Base-by-base conservation (phyloP, 2,329 filamentous ascomycete species). In the Pseudogymnoascus sp. region DNA sequence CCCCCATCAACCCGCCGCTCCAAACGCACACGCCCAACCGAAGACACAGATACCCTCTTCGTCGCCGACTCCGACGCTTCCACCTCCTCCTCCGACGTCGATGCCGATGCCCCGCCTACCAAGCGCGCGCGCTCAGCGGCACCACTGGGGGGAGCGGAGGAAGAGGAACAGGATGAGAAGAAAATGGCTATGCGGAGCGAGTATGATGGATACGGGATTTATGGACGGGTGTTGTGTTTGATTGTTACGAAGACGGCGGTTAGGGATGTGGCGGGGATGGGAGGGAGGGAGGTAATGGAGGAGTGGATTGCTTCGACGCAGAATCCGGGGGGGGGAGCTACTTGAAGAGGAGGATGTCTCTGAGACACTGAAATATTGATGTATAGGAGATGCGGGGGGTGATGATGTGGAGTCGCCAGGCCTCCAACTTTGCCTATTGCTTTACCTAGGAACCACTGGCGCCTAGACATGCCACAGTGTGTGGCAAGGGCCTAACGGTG, bases 191-290 rank as follows among this genome's bases (percentile, higher is more conserved):
- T 97, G 79, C 88, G 89, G 67, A 95, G 93, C 25, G 88, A 87
- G 13, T 99, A 98, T 77, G 92, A 98, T 72, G 93, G 95, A 7
- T 98, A 98, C 77, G 90, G 89, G 71, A 97, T 99, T 73, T 96
- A 96, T 77, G 92, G 95, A 10, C 89, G 92, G 69, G 92, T 96
- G 57, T 80, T 99, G 25, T 98, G 93, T 76, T 81, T 99, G 65
- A 89, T 99, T 7, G 88, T 99, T 72, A 88, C 86, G 75, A 68
- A 71, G 51, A 65, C 70, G 67, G 67, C 66, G 67, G 66, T 71
- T 71, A 67, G 68, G 66, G 65, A 70, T 67, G 34, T 4, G 23
- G 60, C 23, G 14, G 71, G 73, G 64, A 76, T 79, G 10, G 79
- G 77, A 57, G 85, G 85, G 45, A 88, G 90, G 73, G 87, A 85